phyloP scores from a whole-genome alignment of 768 basidiomycete genomes.

The Gloeopeniophorella convolvens region DNA sequence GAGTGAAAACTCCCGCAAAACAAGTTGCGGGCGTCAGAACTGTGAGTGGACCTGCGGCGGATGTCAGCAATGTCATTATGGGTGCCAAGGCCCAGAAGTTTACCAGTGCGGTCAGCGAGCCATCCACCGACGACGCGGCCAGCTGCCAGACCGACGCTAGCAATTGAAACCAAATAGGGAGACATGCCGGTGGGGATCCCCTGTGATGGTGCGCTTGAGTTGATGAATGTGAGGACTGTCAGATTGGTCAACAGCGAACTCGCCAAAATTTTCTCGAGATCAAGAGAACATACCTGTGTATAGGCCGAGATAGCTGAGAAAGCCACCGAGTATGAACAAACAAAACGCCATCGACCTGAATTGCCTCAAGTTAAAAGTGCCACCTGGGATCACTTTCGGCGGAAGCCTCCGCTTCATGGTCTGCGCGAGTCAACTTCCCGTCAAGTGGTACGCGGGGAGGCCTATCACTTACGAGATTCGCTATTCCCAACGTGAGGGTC shows the following conservation, averaged over 20 bases:
- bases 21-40: constrained; percentile 60
- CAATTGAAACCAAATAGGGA: constrained; percentile 62
- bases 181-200: constrained; percentile 42
- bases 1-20: constrained; percentile 52
- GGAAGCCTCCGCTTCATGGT: constrained; percentile 41
- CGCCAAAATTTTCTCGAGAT: too few relatives aligned
- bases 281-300: constrained; percentile 41
- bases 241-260: too few relatives aligned
- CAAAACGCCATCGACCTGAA: constrained; percentile 47
- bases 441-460: constrained; percentile 11
- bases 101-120: constrained; percentile 49
- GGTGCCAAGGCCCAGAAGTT: too few relatives aligned
- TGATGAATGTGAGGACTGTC: constrained; percentile 67
- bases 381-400: constrained; percentile 45
- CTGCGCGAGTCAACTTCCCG: constrained; percentile 23
- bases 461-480: constrained; percentile 41
- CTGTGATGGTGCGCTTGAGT: constrained; percentile 43
- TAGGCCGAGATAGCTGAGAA: constrained; percentile 56
- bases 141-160: constrained; percentile 58
- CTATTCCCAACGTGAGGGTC: constrained; percentile 40
- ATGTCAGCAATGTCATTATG: background rate
- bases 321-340: constrained; percentile 50
- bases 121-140: constrained; percentile 57
- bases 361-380: constrained; percentile 52
- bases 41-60: constrained; percentile 50